Evolutionary conservation across 1,139 yeast species (phyloP).

Genomic region (Protomyces pachydermus): DNA sequence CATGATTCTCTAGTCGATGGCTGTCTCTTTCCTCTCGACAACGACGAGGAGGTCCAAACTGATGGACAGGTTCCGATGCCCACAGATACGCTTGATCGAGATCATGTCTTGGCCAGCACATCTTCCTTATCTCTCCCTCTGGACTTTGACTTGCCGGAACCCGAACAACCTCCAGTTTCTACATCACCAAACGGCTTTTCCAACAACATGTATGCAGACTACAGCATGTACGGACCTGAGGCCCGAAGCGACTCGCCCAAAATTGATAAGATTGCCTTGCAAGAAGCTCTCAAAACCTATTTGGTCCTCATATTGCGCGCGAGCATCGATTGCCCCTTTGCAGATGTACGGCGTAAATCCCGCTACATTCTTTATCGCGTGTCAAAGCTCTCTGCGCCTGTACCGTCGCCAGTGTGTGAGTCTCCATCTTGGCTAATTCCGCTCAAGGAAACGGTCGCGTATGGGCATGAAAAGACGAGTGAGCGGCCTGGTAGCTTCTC

Average conservation of each 20-base stretch:
- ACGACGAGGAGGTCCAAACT: neutral
- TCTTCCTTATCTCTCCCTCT: neutral
- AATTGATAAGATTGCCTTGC: neutral
- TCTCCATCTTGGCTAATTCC: slow-evolving; percentile 27
- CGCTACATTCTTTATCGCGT: slow-evolving; percentile 23
- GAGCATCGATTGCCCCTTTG: slow-evolving; percentile 26
- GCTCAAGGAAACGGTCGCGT: slow-evolving; percentile 12
- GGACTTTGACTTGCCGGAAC: neutral
- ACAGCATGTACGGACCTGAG: slow-evolving; percentile 21
- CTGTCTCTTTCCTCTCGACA: slow-evolving; percentile 10
- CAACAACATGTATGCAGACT: slow-evolving; percentile 1
- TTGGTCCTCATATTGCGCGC: slow-evolving; percentile 24
- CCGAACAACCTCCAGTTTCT: neutral
- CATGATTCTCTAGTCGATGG: neutral
- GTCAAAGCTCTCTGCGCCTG: slow-evolving; percentile 5
- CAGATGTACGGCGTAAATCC: slow-evolving; percentile 22
- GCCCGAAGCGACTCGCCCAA: neutral
- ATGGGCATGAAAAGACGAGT: slow-evolving; percentile 10
- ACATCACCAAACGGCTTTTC: neutral
- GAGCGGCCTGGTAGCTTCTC: slow-evolving; percentile 3
- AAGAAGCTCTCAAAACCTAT: slow-evolving; percentile 15
- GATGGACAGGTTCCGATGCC: neutral
- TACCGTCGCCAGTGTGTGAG: slow-evolving; percentile 19
- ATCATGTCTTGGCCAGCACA: neutral
- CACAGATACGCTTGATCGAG: neutral